These are phyloP conservation scores for Saturnispora kantuleensis DNA, from an alignment of 805 yeast genomes.

Conservation along the genomic window DNA sequence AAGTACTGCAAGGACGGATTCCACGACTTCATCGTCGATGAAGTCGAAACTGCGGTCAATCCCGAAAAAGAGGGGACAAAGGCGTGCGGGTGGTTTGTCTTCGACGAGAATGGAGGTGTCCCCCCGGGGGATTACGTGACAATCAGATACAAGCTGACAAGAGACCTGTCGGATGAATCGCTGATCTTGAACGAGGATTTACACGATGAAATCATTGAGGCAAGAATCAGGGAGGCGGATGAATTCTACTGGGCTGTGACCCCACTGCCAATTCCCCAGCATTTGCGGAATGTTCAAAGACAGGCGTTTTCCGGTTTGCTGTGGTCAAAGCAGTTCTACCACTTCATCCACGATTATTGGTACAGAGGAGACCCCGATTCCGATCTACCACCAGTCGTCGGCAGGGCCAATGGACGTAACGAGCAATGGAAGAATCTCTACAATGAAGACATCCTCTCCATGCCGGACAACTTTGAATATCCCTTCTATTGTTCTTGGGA, in stretches of 20 bases:
- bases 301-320: slow-evolving; percentile 91
- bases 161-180: slow-evolving; percentile 24
- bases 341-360: slow-evolving; percentile 82
- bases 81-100: slow-evolving; percentile 73
- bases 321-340: slow-evolving; percentile 90
- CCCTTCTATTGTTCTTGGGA: slow-evolving; percentile 98
- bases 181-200: slow-evolving; percentile 55
- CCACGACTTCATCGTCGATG: slow-evolving; percentile 70
- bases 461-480: slow-evolving; percentile 95
- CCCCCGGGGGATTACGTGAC: slow-evolving; percentile 85
- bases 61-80: slow-evolving; percentile 71
- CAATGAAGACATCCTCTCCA: slow-evolving; percentile 75
- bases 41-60: slow-evolving; percentile 50
- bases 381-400: slow-evolving; percentile 65
- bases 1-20: slow-evolving; percentile 79
- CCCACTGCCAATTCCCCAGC: slow-evolving; percentile 75
- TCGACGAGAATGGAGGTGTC: slow-evolving; percentile 66
- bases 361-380: slow-evolving; percentile 72
- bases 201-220: slow-evolving; percentile 58
- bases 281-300: slow-evolving; percentile 73
- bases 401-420: slow-evolving; percentile 82
- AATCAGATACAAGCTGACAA: slow-evolving; percentile 57
- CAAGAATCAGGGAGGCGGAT: slow-evolving; percentile 81
- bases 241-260: slow-evolving; percentile 84
- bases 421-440: slow-evolving; percentile 83